Base-by-base conservation (phyloP, 1,284 basidiomycete genomes). In the Tylopilus sp. region DNA sequence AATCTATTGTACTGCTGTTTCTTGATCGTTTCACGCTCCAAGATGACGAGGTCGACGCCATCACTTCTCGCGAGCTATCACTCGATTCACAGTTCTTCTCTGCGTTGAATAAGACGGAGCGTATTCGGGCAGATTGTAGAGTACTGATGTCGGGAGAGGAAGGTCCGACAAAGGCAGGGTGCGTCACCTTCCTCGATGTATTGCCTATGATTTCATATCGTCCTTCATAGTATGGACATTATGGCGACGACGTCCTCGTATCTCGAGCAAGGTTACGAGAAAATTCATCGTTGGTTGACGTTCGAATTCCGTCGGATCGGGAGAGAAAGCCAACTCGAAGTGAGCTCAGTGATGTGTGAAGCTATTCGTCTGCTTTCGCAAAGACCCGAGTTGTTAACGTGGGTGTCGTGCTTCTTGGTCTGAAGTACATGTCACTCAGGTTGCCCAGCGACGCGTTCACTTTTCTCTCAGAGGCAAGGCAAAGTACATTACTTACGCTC, bases 261-360 rank as follows among this genome's bases (percentile, higher is more conserved):
- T 67, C 89, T 99, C 57, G 96, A 99, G 74, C 90, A 92, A 66
- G 96, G 91, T 2, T 97, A 95, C 78, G 90, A 94, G 64, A 98
- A 98, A 81, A 87, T 98, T 26, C 87, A 93, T 65, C 90, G 95
- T 58, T 98, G 94, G 90, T 89, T 91, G 78, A 88, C 91, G 6
- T 92, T 93, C 75, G 94, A 97, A 78, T 96, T 98, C 77, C 87
- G 95, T 16, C 87, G 92, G 72, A 91, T 94, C 74, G 92, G 91
- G 6, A 85, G 89, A 19, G 95, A 96, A 53, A 83, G 87, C 3
- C 89, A 92, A 58, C 80, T 97, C 2, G 97, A 99, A 75, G 95
- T 97, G 0, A 86, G 85, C 39, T 75, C 84, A 0, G 84, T 84
- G 2, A 87, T 97, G 85, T 83, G 87, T 32, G 91, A 96, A 75